Percentiles rank a stretch among this genome's conserved stretches.
Evolutionary conservation across 352 stramenopile species (phyloP).

Genomic region (Phytopythium litorale): DNA sequence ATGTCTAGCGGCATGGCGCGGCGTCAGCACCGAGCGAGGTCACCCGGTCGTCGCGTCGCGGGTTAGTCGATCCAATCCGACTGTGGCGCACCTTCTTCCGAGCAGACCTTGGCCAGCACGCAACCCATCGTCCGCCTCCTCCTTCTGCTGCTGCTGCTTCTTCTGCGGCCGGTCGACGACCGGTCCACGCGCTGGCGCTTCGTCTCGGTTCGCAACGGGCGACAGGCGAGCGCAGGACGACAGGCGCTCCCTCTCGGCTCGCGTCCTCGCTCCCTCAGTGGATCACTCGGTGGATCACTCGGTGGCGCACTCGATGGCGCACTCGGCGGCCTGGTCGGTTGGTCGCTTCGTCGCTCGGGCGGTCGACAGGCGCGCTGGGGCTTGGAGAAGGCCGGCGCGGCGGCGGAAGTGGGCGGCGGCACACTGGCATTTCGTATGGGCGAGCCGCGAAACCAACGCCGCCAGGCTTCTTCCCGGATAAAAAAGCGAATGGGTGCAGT

Average conservation of each 20-base stretch:
- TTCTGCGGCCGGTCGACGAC: background rate
- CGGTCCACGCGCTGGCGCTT: background rate
- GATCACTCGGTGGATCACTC: too few species aligned
- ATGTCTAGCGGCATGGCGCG: conserved; percentile 11
- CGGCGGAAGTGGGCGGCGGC: background rate
- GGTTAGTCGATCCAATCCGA: background rate
- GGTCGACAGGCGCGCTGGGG: too few species aligned
- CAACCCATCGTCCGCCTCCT: conserved; percentile 32
- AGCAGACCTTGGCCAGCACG: conserved; percentile 48
- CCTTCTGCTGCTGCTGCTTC: background rate
- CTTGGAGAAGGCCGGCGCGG: too few species aligned
- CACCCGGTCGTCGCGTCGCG: background rate
- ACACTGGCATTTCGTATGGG: background rate
- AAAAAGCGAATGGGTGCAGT: conserved; percentile 2
- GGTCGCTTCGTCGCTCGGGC: background rate
- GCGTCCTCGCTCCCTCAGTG: background rate
- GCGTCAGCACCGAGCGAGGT: conserved; percentile 7
- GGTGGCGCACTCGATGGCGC: too few species aligned
- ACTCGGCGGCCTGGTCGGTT: too few species aligned
- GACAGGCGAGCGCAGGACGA: too few species aligned
- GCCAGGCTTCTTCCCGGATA: background rate
- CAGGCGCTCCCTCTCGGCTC: background rate
- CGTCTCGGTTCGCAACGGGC: too few species aligned
- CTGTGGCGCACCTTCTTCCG: conserved; percentile 30
- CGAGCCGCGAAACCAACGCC: background rate